phyloP scores from a whole-genome alignment of 2,329 filamentous ascomycete species.

The Phialophora expanda region DNA sequence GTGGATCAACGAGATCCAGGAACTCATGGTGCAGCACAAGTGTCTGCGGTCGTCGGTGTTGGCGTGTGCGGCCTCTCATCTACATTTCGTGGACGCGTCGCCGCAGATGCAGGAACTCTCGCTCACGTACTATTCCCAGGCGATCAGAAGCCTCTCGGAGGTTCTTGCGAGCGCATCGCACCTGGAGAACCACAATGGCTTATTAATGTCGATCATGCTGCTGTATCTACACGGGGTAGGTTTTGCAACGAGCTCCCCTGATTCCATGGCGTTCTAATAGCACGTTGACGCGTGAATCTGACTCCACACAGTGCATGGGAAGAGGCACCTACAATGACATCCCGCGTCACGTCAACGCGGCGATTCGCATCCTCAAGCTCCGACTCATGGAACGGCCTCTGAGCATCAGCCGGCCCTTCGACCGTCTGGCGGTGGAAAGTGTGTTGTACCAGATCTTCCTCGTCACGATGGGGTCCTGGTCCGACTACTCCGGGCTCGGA shows the following conservation, averaged over 20 bases:
- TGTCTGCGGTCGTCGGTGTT: conserved; percentile 28
- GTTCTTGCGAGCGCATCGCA: conserved; percentile 12
- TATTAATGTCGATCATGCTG: conserved; percentile 30
- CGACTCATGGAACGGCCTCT: conserved; percentile 20
- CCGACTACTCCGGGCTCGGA: conserved; percentile 17
- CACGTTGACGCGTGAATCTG: not conserved
- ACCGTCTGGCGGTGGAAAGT: conserved; percentile 31
- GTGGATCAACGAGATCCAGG: conserved; percentile 30
- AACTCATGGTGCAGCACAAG: conserved; percentile 28
- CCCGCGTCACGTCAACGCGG: conserved; percentile 31
- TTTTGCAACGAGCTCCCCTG: not conserved
- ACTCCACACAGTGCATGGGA: conserved; percentile 24
- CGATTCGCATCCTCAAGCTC: conserved; percentile 28
- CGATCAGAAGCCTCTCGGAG: conserved; percentile 27
- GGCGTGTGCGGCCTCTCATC: conserved; percentile 28
- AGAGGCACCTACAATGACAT: conserved; percentile 31
- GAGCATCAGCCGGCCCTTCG: conserved; percentile 28
- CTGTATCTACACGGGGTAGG: conserved; percentile 34
- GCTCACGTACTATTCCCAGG: conserved; percentile 30
- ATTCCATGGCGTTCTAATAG: not conserved
- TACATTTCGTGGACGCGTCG: conserved; percentile 28
- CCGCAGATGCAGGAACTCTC: conserved; percentile 31
- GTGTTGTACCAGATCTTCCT: conserved; percentile 33
- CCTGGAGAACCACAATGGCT: conserved; percentile 27
- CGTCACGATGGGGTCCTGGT: conserved; percentile 29